Percentiles rank a stretch among this genome's conserved stretches.
Conservation (phyloP, 1,284 basidiomycete species). For the Ganoderma lingzhi region DNA sequence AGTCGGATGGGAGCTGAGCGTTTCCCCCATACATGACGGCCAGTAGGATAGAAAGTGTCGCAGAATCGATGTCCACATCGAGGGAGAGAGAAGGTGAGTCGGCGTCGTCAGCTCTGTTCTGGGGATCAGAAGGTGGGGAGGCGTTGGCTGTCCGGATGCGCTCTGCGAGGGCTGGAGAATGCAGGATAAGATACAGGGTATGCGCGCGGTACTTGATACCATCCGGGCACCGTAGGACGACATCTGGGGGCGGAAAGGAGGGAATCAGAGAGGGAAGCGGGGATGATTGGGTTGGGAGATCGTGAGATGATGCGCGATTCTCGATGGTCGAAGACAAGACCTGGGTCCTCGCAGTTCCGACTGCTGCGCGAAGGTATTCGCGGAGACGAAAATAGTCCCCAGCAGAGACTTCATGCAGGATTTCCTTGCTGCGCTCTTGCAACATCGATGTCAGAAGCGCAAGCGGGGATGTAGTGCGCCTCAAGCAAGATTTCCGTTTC, state of each 20-base stretch:
- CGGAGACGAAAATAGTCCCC: conserved; percentile 24
- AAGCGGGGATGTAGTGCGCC: neutral
- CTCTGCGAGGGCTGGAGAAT: neutral
- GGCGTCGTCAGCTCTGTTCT: neutral
- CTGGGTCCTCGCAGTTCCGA: too few relatives aligned
- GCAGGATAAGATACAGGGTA: neutral
- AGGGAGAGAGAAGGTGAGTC: neutral
- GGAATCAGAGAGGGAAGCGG: neutral
- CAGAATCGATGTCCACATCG: neutral
- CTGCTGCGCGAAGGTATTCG: neutral
- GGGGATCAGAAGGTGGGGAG: neutral
- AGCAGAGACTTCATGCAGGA: conserved; percentile 20
- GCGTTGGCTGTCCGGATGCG: neutral
- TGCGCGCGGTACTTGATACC: conserved; percentile 50
- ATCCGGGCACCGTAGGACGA: conserved; percentile 56
- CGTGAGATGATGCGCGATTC: neutral
- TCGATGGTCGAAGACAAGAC: neutral
- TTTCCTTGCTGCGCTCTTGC: neutral
- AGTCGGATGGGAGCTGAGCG: neutral
- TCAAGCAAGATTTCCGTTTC: too few relatives aligned
- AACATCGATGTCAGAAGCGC: neutral
- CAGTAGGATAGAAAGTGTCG: neutral
- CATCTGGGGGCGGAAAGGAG: conserved; percentile 37
- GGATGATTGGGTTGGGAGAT: neutral
- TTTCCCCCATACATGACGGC: neutral